These are phyloP conservation scores for Pseudocercospora vitis DNA, from an alignment of 2,329 filamentous ascomycete genomes.

Conservation along the genomic window DNA sequence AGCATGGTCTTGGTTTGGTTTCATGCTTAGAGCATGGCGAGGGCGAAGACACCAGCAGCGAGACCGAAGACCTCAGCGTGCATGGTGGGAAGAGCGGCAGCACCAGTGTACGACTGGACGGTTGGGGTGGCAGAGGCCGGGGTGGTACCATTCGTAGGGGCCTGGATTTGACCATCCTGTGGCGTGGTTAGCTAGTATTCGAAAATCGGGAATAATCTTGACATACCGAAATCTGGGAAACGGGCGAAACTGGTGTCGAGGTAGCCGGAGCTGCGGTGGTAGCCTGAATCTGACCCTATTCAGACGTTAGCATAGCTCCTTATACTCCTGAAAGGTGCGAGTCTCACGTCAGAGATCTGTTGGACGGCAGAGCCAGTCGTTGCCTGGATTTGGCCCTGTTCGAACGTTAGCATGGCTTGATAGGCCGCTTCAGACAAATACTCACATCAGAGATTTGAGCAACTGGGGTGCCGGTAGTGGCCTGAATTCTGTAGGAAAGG, in stretches of 20 bases:
- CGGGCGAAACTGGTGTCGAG: background rate
- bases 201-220: background rate
- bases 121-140: slow-evolving; percentile 20
- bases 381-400: background rate
- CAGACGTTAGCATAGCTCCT: background rate
- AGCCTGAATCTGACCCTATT: slow-evolving; percentile 34
- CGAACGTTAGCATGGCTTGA: background rate
- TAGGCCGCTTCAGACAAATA: background rate
- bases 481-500: slow-evolving; percentile 1
- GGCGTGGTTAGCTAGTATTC: background rate
- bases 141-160: slow-evolving; percentile 22
- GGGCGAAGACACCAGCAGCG: slow-evolving; percentile 34
- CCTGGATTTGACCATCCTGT: slow-evolving; percentile 10
- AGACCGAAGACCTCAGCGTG: slow-evolving; percentile 33
- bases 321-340: slow-evolving; percentile 18
- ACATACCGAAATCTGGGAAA: background rate
- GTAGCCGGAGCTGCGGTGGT: slow-evolving; percentile 26
- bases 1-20: background rate
- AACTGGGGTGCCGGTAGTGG: slow-evolving; percentile 1
- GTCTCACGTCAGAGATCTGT: slow-evolving; percentile 20
- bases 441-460: slow-evolving; percentile 1
- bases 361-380: slow-evolving; percentile 1
- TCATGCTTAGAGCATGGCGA: slow-evolving; percentile 33
- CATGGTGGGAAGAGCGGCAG: slow-evolving; percentile 30
- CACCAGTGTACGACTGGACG: slow-evolving; percentile 35